Percentiles rank a stretch among this genome's conserved stretches.
Evolutionary conservation across 352 stramenopile genomes (phyloP).

Genomic region (Phytophthora nicotianae): DNA sequence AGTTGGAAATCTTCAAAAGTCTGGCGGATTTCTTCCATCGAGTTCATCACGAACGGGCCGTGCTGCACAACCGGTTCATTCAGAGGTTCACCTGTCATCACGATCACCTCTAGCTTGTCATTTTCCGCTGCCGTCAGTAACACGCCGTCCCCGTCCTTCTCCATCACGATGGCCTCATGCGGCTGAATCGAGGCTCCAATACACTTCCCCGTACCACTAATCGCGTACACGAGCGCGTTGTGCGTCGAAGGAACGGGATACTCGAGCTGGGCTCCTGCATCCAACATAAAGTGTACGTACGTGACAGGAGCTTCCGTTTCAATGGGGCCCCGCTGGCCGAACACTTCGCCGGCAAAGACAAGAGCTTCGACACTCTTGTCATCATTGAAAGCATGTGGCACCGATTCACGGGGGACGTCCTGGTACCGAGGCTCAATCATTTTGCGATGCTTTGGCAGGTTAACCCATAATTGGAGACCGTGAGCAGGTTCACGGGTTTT

Average conservation of each 20-base stretch:
- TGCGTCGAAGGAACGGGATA: conserved; percentile 48
- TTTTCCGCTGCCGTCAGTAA: conserved; percentile 31
- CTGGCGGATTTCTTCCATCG: conserved; percentile 44
- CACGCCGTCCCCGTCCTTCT: conserved; percentile 57
- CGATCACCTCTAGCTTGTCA: conserved; percentile 54
- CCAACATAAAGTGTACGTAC: conserved; percentile 59
- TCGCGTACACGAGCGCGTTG: conserved; percentile 50
- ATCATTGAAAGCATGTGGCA: conserved; percentile 47
- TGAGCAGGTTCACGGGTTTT: conserved; percentile 32
- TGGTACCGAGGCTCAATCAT: conserved; percentile 58
- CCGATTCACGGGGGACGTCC: conserved; percentile 50
- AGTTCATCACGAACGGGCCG: conserved; percentile 74
- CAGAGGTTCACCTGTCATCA: conserved; percentile 57
- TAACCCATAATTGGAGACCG: conserved; percentile 61
- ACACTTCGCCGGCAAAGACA: conserved; percentile 56
- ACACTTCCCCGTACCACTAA: conserved; percentile 39
- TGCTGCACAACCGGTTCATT: conserved; percentile 69
- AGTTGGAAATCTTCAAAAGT: conserved; percentile 48
- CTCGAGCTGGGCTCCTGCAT: conserved; percentile 37
- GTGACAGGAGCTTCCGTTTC: conserved; percentile 52
- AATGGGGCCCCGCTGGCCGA: conserved; percentile 45
- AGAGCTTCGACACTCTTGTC: conserved; percentile 54
- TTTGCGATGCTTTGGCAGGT: conserved; percentile 42
- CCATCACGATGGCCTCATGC: conserved; percentile 60
- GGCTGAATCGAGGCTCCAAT: conserved; percentile 30